Conservation (phyloP, 352 stramenopile species). For the Phytophthora niederhauseri region DNA sequence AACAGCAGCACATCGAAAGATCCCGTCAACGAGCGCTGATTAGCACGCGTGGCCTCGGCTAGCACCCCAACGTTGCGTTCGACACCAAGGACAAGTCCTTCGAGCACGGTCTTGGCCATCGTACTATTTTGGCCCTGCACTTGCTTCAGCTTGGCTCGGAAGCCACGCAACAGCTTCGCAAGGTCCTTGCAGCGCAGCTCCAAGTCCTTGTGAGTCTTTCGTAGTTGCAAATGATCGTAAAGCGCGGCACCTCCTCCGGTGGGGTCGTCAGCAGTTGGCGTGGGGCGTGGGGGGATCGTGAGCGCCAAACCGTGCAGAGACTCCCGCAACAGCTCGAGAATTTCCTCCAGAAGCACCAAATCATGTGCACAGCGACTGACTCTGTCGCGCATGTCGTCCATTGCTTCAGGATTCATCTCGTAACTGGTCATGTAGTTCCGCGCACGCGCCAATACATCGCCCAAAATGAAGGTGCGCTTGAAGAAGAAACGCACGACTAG, state of each 20-base stretch:
- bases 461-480: conserved; percentile 96
- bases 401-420: conserved; percentile 91
- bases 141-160: conserved; percentile 91
- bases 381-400: conserved; percentile 89
- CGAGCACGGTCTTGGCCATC: conserved; percentile 76
- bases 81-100: conserved; percentile 62
- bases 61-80: conserved; percentile 70
- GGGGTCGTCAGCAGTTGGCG: conserved; percentile 85
- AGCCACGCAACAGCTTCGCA: conserved; percentile 92
- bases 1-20: conserved; percentile 91
- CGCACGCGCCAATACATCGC: conserved; percentile 95
- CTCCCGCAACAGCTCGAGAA: conserved; percentile 95
- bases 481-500: conserved; percentile 96
- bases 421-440: conserved; percentile 92
- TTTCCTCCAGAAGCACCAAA: conserved; percentile 96
- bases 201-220: conserved; percentile 81
- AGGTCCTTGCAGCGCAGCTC: conserved; percentile 93
- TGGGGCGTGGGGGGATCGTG: conserved; percentile 63
- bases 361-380: conserved; percentile 94
- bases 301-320: conserved; percentile 90
- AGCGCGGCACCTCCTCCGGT: conserved; percentile 74
- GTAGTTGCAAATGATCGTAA: conserved; percentile 94
- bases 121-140: conserved; percentile 81
- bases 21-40: conserved; percentile 67
- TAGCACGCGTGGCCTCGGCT: conserved; percentile 58